These are phyloP conservation scores for Calvatia gigantea DNA, from an alignment of 768 basidiomycete species.

Conservation along the genomic window DNA sequence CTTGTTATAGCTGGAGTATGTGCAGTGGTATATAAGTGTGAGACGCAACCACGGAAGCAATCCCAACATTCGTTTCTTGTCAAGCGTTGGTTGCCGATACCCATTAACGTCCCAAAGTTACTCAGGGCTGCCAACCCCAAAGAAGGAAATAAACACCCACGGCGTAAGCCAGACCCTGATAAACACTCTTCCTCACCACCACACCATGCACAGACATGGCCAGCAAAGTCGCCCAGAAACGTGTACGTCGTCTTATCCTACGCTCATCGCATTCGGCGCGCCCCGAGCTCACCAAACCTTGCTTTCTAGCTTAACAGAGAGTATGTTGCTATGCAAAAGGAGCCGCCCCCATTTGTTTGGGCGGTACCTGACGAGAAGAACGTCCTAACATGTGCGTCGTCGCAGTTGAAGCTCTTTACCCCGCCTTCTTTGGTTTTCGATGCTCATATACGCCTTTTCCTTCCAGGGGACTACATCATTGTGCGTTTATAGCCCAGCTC, in stretches of 20 bases:
- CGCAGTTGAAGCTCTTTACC: background rate
- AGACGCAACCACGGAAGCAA: background rate
- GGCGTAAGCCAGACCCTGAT: background rate
- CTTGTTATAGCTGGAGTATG: background rate
- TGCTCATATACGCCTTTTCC: background rate
- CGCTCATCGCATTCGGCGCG: conserved; percentile 6
- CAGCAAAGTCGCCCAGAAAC: conserved; percentile 83
- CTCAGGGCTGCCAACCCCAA: background rate
- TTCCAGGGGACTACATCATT: conserved; percentile 90
- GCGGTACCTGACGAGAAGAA: conserved; percentile 97
- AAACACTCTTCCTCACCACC: conserved; percentile 21
- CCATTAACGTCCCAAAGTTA: background rate
- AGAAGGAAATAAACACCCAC: background rate
- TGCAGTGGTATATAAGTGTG: background rate
- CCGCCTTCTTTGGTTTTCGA: background rate
- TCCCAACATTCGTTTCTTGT: background rate
- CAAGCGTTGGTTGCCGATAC: background rate
- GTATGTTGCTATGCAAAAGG: conserved; percentile 86
- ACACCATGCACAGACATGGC: conserved; percentile 49
- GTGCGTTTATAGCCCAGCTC: conserved; percentile 39
- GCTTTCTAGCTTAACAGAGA: conserved; percentile 71
- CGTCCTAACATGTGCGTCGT: conserved; percentile 81
- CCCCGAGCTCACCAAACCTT: background rate
- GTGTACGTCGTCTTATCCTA: conserved; percentile 40
- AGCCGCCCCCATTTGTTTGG: conserved; percentile 95